Base-by-base conservation (phyloP, 805 yeast genomes). In the Wickerhamomyces sydowiorum region DNA sequence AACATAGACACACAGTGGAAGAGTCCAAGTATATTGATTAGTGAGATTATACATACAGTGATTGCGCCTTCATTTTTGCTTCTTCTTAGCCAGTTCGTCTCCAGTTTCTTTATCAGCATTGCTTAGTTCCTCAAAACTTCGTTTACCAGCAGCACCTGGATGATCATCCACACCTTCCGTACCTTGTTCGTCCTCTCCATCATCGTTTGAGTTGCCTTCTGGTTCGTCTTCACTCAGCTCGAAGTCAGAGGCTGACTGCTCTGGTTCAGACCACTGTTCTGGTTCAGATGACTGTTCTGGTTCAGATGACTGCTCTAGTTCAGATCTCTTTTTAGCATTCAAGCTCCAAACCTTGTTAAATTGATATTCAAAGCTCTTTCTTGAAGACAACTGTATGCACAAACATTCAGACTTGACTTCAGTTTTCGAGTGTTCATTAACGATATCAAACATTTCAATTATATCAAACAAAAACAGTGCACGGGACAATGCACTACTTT, bases 401-500 rank as follows among this genome's bases (percentile, higher is more conserved):
- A 54, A 35, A 21, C 46, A 49, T 3, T 17, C 20, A 14, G 50
- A 50, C 5, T 46, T 41, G 1, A 33, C 44, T 3, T 28, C 40
- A 2, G 41, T 7, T 7, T 34, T 43, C 7, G 32, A n/a, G 10
- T 33, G 38, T 7, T 38, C 37, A 13, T 39, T 23, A 22, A 47
- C 28, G 0, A 49, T 21, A 10, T 37, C 17, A 34, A 54, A 53
- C 1, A 51, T 47, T 13, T 41, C 43, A 10, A 50, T 31, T 2
- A 54, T 25, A 10, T 56, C 56, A 22, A 44, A 20, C 14, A 56
- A 35, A 2, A 42, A 41, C 8, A 56, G 31, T 13, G 50, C 46
- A n/a, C 45, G 44, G 2, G 56, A 46, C 37, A 47, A 40, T 5
- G 40, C 34, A 29, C 49, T 52, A 1, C 56, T 45, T 18, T 54